phyloP scores from a whole-genome alignment of 495 filamentous ascomycete genomes.

The Lasiosphaeriaceae sp. region DNA sequence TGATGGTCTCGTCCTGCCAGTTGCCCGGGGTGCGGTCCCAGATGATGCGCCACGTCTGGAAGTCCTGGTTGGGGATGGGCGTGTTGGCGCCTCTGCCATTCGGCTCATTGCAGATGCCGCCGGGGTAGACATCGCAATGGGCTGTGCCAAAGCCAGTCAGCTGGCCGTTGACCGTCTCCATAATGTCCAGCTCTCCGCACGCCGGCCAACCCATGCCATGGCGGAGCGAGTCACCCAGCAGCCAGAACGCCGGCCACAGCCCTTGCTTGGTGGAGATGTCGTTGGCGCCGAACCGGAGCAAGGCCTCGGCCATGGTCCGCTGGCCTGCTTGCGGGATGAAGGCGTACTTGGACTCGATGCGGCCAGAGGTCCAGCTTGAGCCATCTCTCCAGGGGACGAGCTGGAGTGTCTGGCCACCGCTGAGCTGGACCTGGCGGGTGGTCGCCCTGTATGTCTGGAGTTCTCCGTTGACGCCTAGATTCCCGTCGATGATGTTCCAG shows the following conservation, averaged over 20 bases:
- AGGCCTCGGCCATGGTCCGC: slow-evolving; percentile 38
- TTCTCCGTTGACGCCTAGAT: slow-evolving; percentile 41
- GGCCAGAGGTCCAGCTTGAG: slow-evolving; percentile 45
- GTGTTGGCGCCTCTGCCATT: slow-evolving; percentile 33
- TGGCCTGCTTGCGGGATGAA: slow-evolving; percentile 39
- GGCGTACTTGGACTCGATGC: slow-evolving; percentile 42
- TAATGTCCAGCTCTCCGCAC: slow-evolving; percentile 49
- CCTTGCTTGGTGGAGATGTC: slow-evolving; percentile 37
- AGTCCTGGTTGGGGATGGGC: slow-evolving; percentile 37
- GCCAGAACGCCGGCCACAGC: slow-evolving; percentile 54
- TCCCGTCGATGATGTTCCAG: slow-evolving; percentile 41
- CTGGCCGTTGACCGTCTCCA: slow-evolving; percentile 46
- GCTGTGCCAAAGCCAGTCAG: slow-evolving; percentile 43
- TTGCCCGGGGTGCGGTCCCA: slow-evolving; percentile 37
- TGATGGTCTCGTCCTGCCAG: slow-evolving; percentile 43
- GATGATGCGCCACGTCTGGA: slow-evolving; percentile 44
- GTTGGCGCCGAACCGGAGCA: slow-evolving; percentile 41
- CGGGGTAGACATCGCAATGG: slow-evolving; percentile 43
- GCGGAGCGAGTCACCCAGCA: slow-evolving; percentile 42
- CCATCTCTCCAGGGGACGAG: slow-evolving; percentile 39
- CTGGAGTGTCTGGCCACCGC: slow-evolving; percentile 42
- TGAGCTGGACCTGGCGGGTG: slow-evolving; percentile 36
- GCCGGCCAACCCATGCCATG: slow-evolving; percentile 40
- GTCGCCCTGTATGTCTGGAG: slow-evolving; percentile 37
- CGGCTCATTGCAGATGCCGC: slow-evolving; percentile 46